Evolutionary conservation across 495 filamentous ascomycete species (phyloP), one percentile per base, ranked within the genome.

Genomic region (Penicillium dipodomyicola): DNA sequence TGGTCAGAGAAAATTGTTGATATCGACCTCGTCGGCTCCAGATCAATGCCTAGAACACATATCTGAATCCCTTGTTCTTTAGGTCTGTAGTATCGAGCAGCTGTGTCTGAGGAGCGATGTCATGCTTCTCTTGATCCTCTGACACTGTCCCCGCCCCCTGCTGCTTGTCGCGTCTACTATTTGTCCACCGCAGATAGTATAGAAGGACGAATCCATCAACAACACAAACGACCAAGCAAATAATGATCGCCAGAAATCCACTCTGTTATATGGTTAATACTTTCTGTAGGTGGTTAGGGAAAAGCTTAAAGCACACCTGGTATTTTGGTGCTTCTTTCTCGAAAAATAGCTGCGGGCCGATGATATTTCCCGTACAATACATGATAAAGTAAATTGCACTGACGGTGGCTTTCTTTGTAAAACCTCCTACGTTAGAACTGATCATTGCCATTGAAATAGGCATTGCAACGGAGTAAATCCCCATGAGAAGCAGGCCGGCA

Each of bases 351-450:
- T 71, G 68, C 1, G 68, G 68, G 0, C 66, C 68, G 27, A 71
- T 59, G 40, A 71, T 67, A 35, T 71, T 71, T 2, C 80, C 80
- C 5, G 78, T 67, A 52, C 78, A 83, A 59, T 82, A 71, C 45
- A 63, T 55, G 15, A 71, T 54, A 35, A 71, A 71, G 32, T 59
- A 66, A 15, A 70, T 61, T 3, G 69, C 67, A 33, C 59, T 65
- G 49, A 70, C 63, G 5, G 67, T 68, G 3, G 60, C 44, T 27
- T 58, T 65, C 35, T 72, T 72, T 1, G 69, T 69, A 58, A 70
- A 67, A 0, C 73, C 73, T 17, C 67, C 68, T 6, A 68, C 63
- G 42, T 76, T 76, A 25, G 65, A 62, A 27, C 58, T 67, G 20
- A 63, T 62, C 51, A 69, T 61, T 5, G 73, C 67, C 61, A 65